Base-by-base conservation (phyloP, 2,329 filamentous ascomycete species). In the Ophiostoma himal-ulmi region DNA sequence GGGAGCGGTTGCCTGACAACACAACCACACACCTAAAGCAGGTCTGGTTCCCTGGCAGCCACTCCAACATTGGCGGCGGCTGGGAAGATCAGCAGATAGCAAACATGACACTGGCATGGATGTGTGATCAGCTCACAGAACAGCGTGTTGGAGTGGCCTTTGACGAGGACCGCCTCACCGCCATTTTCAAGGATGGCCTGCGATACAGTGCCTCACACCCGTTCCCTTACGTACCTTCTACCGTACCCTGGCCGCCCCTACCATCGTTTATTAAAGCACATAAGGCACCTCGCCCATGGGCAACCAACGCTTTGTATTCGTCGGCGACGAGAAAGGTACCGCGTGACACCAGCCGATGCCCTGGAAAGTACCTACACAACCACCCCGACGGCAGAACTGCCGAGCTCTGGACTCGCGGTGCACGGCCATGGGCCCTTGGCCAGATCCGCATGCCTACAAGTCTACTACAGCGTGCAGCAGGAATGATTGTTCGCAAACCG, bases 41-140 rank as follows among this genome's bases (percentile, higher is more conserved):
- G 73, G 77, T 78, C 17, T 86, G 85, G 84, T 91, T 90, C 75
- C 85, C 87, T 0, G 88, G 88, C 13, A 83, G 82, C 69, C 88
- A 91, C 75, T 85, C 84, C 10, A 86, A 89, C 73, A 84, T 88
- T 57, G 87, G 87, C 30, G 87, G 87, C 34, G 87, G 87, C 1
- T 88, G 85, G 85, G 69, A 74, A 44, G 78, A 79, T 68, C 78
- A 79, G 74, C 76, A 78, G 71, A 74, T 78, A 0, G 75, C 77
- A 36, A 74, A 77, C 60, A 76, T 79, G 14, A 75, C 78, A 1
- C 74, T 79, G 3, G 77, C 78, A 0, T 79, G 78, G 78, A 79
- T 79, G 74, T 77, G 76, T 68, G 78, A 79, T 73, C 77, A 79
- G 70, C 77, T 79, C 20, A 73, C 76, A 1, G 72, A n/a, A 1